Base-by-base conservation (phyloP, 2,329 filamentous ascomycete genomes). In the Rutstroemia sp. region DNA sequence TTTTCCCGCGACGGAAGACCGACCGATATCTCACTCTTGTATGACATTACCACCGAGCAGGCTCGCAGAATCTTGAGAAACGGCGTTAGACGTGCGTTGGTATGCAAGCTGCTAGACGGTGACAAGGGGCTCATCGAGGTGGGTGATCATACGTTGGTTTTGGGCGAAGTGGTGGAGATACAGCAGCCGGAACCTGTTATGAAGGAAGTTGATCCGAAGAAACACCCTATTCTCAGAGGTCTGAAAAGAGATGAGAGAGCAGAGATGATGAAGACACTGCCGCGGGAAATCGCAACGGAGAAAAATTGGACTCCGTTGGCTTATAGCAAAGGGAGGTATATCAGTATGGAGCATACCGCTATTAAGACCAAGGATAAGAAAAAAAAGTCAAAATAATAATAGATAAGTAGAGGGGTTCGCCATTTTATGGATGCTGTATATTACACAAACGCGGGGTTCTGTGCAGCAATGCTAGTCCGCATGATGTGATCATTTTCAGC, bases 91-190 rank as follows among this genome's bases (percentile, higher is more conserved):
- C 48, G 44, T 34, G 51, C 60, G 1, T 45, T 69, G 12, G 51
- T 52, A 25, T 69, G 66, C 36, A 46, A 61, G 44, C 17, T 66
- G 25, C 30, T 62, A 23, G 48, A 50, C 21, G 23, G 50, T 21
- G 52, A 16, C 45, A 36, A 51, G 2, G 34, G 44, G 19, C 51
- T 65, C 17, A 57, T 67, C 14, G 48, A 58, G 27, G 61, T 67
- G 27, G 64, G 66, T 4, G 64, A 68, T 58, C 66, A 69, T 60
- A 58, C 61, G 4, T 30, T 69, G 39, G 59, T 69, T 49, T 30
- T 68, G 46, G 67, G 59, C 7, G 59, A 60, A 39, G 63, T 69
- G 9, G 45, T 36, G 6, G 58, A 55, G 4, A 58, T 67, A 48
- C 47, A 17, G 23, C 44, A 52, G 4, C 16, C 14, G 9, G 30